Evolutionary conservation across 768 basidiomycete genomes (phyloP).

Genomic region (Sporobolomyces phaffii): DNA sequence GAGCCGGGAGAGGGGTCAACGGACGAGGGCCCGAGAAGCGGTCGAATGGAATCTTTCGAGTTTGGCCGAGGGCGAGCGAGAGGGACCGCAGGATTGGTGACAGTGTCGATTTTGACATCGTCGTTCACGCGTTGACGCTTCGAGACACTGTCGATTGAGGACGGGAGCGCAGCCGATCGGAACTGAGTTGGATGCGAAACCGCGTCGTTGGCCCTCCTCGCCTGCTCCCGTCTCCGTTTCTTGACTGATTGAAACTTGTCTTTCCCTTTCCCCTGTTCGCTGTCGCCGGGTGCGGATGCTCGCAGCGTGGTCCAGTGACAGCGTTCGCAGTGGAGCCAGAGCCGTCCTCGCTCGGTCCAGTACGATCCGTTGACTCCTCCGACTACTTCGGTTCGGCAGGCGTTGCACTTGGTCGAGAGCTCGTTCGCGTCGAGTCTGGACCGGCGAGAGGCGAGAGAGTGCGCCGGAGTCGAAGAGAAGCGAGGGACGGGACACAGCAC

Average conservation of each 20-base stretch:
- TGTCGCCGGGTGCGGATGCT: too few species aligned
- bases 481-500: not conserved
- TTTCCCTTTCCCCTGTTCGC: not conserved
- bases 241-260: not conserved
- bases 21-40: too few species aligned
- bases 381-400: constrained; percentile 10
- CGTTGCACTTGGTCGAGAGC: not conserved
- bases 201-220: not conserved
- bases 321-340: constrained; percentile 14
- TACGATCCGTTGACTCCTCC: constrained; percentile 11
- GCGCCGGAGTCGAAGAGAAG: constrained; percentile 6
- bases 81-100: too few species aligned
- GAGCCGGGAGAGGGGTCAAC: too few species aligned
- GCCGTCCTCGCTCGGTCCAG: constrained; percentile 1
- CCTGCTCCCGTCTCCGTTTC: constrained; percentile 3
- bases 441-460: not conserved
- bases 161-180: not conserved
- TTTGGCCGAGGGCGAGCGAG: not conserved
- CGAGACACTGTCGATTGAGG: too few species aligned
- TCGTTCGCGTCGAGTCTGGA: not conserved
- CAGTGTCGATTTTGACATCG: not conserved
- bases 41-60: not conserved
- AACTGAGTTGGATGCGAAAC: constrained; percentile 8
- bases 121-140: not conserved
- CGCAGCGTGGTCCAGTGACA: not conserved